Base-by-base conservation (phyloP, 306 rosid genomes). In the Lotus japonicus region DNA sequence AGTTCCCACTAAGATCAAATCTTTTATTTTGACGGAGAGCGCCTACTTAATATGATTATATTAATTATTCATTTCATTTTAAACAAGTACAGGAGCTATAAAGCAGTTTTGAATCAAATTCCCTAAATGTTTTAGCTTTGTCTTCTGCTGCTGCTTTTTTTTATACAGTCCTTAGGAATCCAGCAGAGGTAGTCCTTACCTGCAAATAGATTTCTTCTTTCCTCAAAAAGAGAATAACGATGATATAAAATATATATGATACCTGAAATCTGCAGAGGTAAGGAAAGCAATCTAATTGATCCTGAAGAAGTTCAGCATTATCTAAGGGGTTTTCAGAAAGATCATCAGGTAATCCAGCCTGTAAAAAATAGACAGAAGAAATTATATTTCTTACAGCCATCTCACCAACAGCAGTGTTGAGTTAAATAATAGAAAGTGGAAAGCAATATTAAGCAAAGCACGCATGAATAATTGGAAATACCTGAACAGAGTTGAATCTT, bases 251-350 rank as follows among this genome's bases (percentile, higher is more conserved):
- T 28, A 54, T 19, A 48, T 6, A 64, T 14, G 50, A 55, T 78
- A 94, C 99, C 97, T 90, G 99, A 77, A 90, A 94, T 85, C 97
- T 85, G 79, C 99, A 86, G 49, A 94, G 86, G 82, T 88, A 82
- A 8, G 99, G 97, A 68, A 94, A 90, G 84, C 99, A 94, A 64
- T 94, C 99, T 77, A 94, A 75, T 70, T 94, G 99, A 81, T 94
- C 99, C 82, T 94, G 99, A 69, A 94, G 94, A 80, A 94, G 97
- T 76, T 94, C 99, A 66, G 88, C 97, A 59, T 90, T 90, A 84
- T 94, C 99, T 68, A 94, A 85, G 21, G 99, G 95, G 72, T 94
- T 88, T 85, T 94, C 99, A n/a, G 95, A 87, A 68, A 88, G 95
- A 85, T 94, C 97, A 73, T 94, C 99, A 7, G 87, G 83, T 55